A percentile compares a stretch with the other conserved stretches of the same genome.
phyloP scores from a whole-genome alignment of 129 eudicot species.

The Artemisia annua region DNA sequence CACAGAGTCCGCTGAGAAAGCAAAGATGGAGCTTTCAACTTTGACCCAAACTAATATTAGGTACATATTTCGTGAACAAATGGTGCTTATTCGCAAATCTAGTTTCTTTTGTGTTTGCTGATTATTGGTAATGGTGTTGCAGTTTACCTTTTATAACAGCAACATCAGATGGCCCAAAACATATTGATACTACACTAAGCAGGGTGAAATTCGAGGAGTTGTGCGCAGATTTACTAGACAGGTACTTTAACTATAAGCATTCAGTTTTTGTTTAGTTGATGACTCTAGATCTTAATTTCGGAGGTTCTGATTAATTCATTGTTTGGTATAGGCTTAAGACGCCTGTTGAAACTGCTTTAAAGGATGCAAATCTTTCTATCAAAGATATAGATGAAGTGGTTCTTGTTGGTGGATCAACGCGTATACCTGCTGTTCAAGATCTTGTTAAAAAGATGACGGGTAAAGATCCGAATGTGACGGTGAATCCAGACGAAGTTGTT shows the following conservation, averaged over 20 bases:
- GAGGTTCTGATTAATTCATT: slow-evolving; percentile 6
- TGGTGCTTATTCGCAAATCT: background rate
- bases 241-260: slow-evolving; percentile 33
- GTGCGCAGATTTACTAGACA: slow-evolving; percentile 82
- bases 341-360: slow-evolving; percentile 70
- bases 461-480: slow-evolving; percentile 80
- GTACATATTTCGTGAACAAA: slow-evolving; percentile 19
- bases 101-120: background rate
- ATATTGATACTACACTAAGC: slow-evolving; percentile 76
- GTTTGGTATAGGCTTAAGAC: slow-evolving; percentile 58
- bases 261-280: background rate
- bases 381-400: slow-evolving; percentile 81
- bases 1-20: slow-evolving; percentile 84
- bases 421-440: slow-evolving; percentile 92
- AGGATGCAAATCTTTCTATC: slow-evolving; percentile 75
- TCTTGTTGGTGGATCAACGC: slow-evolving; percentile 90
- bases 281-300: slow-evolving; percentile 20
- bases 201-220: slow-evolving; percentile 82
- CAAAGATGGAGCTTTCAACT: slow-evolving; percentile 83
- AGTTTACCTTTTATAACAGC: slow-evolving; percentile 91
- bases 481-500: slow-evolving; percentile 93
- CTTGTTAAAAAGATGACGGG: slow-evolving; percentile 77
- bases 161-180: slow-evolving; percentile 89
- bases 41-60: slow-evolving; percentile 81
- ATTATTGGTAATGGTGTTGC: slow-evolving; percentile 16